Evolutionary conservation across 2,329 filamentous ascomycete species (phyloP), one percentile per base, ranked within the genome.

Genomic region (Fusarium sacchari): DNA sequence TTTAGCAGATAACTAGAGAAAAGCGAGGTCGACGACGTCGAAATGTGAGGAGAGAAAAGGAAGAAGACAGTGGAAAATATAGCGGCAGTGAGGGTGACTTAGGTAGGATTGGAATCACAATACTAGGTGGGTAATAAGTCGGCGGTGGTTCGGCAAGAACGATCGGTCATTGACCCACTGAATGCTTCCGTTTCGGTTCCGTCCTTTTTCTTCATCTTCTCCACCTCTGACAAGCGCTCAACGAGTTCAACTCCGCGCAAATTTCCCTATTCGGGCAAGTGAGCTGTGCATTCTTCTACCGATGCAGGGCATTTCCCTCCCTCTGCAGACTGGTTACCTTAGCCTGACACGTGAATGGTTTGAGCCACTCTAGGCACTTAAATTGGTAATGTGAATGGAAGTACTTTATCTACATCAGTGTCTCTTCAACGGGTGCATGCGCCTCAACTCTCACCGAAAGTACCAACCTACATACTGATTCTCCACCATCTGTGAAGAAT

Each of bases 71-170:
- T 42, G 47, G 49, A 49, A 62, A 64, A 66, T 73, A 71, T 67
- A 69, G 72, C 64, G 60, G 64, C 43, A 60, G 58, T 69, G 53
- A 71, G 60, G 46, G 53, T 56, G 55, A 50, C 42, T 58, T 26
- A 56, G 36, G 36, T 58, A 18, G 55, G n/a, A 58, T 58, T 58
- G 55, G 30, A 46, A 46, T 47, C 40, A 34, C 40, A 34, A 58
- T 36, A 32, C 12, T 32, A 12, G 28, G 28, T 32, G 32, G 28
- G 28, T 28, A 66, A 69, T 50, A 69, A 62, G 62, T 70, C 76
- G 69, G 69, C 57, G 62, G 52, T 67, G 73, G 53, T 74, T 77
- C 76, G 76, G 76, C 43, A 77, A 72, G 67, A 68, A 70, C 67
- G 52, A 66, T 69, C 60, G 73, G 71, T 62, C 58, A 62, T 60